Percentiles rank a stretch among this genome's conserved stretches.
These are phyloP conservation scores for Diaporthe nobilis DNA, from an alignment of 2,329 filamentous ascomycete species.

Conservation along the genomic window DNA sequence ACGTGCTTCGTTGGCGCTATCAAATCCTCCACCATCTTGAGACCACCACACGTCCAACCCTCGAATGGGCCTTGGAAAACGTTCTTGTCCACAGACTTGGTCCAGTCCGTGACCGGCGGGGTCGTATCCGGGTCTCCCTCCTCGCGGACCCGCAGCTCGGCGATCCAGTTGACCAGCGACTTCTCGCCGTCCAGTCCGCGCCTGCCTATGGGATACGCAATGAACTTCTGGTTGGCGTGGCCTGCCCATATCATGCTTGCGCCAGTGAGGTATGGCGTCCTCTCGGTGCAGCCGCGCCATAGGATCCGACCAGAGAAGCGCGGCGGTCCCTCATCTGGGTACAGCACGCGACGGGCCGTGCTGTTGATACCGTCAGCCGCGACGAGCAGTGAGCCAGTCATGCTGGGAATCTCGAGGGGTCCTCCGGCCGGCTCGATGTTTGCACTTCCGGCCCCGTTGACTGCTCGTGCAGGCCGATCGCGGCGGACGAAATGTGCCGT, in stretches of 20 bases:
- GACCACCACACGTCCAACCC: conserved; percentile 57
- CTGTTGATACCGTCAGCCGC: conserved; percentile 62
- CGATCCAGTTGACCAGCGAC: conserved; percentile 62
- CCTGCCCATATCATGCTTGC: conserved; percentile 61
- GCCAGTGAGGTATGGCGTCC: conserved; percentile 57
- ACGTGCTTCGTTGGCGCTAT: conserved; percentile 58
- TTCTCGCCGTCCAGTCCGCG: conserved; percentile 53
- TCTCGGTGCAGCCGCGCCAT: conserved; percentile 60
- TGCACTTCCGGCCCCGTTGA: background rate
- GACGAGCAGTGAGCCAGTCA: conserved; percentile 54
- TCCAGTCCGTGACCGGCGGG: conserved; percentile 60
- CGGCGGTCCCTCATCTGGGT: conserved; percentile 59
- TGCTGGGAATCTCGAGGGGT: conserved; percentile 49
- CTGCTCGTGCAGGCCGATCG: conserved; percentile 39
- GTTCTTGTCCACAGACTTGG: conserved; percentile 56
- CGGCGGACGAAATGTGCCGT: conserved; percentile 54
- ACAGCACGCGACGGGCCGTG: conserved; percentile 55
- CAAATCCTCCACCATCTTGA: conserved; percentile 56
- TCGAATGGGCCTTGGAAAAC: conserved; percentile 57
- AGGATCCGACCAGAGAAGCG: conserved; percentile 61
- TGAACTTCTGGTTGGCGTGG: conserved; percentile 62
- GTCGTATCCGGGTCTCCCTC: conserved; percentile 59
- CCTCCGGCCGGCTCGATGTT: conserved; percentile 20
- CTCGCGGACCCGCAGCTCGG: conserved; percentile 57
- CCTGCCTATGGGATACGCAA: conserved; percentile 60